phyloP scores from a whole-genome alignment of 2,329 filamentous ascomycete genomes.

The Fusarium irregulare region DNA sequence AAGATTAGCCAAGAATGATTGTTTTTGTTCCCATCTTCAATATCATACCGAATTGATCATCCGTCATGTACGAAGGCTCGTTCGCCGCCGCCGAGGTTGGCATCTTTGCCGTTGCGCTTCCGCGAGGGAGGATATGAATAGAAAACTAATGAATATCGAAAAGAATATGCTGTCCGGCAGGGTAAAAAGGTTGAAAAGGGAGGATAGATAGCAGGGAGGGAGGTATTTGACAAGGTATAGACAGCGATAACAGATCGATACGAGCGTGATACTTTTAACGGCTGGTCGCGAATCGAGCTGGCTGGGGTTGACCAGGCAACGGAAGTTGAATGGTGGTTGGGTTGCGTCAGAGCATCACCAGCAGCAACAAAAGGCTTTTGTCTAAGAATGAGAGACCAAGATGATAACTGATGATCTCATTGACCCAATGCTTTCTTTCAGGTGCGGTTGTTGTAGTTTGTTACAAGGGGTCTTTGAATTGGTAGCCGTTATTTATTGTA shows the following conservation, averaged over 20 bases:
- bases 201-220: conserved; percentile 10
- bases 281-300: conserved; percentile 26
- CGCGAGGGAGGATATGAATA: conserved; percentile 15
- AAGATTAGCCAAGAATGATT: conserved; percentile 34
- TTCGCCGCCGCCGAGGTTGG: conserved; percentile 50
- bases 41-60: conserved; percentile 71
- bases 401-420: conserved; percentile 25
- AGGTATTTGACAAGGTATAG: conserved; percentile 9
- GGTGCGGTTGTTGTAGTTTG: not conserved
- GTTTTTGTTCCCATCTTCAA: conserved; percentile 15
- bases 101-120: conserved; percentile 36
- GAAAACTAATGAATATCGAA: conserved; percentile 25
- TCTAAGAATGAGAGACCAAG: conserved; percentile 15
- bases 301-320: conserved; percentile 48
- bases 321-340: conserved; percentile 12
- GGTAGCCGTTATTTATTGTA: conserved; percentile 19
- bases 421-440: not conserved
- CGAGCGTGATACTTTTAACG: conserved; percentile 32
- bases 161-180: conserved; percentile 37
- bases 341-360: conserved; percentile 41
- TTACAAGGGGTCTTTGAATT: not conserved
- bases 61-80: conserved; percentile 70
- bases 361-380: conserved; percentile 35
- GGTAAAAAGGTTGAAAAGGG: not conserved
- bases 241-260: conserved; percentile 8